A percentile compares a stretch with the other conserved stretches of the same genome.
These are phyloP conservation scores for Arthrobotrys pseudoclavata DNA, from an alignment of 2,329 filamentous ascomycete genomes.

Conservation along the genomic window DNA sequence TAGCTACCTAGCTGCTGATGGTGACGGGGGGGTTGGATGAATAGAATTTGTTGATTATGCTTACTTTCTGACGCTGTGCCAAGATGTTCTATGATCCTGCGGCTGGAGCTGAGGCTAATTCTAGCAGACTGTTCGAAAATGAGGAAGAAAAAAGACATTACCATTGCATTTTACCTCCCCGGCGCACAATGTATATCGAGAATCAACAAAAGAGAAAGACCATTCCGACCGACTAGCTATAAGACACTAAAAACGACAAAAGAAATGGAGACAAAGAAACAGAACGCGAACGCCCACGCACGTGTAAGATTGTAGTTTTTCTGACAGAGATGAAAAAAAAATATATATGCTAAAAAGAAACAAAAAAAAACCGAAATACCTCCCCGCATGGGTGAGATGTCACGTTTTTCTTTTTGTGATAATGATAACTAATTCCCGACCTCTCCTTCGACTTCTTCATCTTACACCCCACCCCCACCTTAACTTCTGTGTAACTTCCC, in stretches of 20 bases:
- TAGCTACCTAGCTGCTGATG: not conserved
- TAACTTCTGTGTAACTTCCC: not conserved
- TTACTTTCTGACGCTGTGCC: not conserved
- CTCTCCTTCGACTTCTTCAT: not conserved
- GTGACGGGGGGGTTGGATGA: too few relatives aligned
- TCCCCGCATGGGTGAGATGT: too few relatives aligned
- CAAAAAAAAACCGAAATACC: too few relatives aligned
- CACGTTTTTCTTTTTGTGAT: too few relatives aligned
- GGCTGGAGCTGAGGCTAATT: too few relatives aligned
- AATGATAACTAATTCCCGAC: not conserved
- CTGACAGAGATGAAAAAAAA: not conserved
- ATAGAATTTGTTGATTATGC: not conserved
- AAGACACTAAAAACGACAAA: slow-evolving; percentile 5
- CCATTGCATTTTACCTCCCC: too few relatives aligned
- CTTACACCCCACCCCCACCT: slow-evolving; percentile 1
- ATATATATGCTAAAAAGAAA: slow-evolving; percentile 1
- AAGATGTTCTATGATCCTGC: not conserved
- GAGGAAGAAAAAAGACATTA: slow-evolving; percentile 17
- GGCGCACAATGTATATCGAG: not conserved
- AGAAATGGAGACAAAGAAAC: slow-evolving; percentile 13
- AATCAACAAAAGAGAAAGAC: not conserved
- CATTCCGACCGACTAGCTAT: slow-evolving; percentile 16
- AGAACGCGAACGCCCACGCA: slow-evolving; percentile 32
- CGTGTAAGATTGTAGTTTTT: slow-evolving; percentile 10
- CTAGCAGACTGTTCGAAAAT: too few relatives aligned